Evolutionary conservation across 192 early-diverging fungal genomes (phyloP), one percentile per base, ranked within the genome.

Genomic region (Backusella parvicylindrica): DNA sequence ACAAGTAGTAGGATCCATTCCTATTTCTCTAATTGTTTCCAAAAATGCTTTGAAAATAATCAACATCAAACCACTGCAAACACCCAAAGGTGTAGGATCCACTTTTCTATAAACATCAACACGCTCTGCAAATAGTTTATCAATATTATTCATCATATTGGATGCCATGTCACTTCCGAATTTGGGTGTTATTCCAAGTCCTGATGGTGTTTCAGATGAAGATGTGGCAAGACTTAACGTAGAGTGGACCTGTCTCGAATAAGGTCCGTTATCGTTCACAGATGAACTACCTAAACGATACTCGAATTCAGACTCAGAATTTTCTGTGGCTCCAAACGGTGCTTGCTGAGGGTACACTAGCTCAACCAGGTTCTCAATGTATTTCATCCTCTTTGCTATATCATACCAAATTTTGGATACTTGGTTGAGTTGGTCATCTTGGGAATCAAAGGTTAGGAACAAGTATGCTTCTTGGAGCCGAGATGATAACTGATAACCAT

Each of bases 61-160:
- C 72, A 86, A 81, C 36, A 87, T 81, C 37, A 91, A 79, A 8
- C 84, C 85, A 66, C 72, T 80, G 68, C 88, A 77, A 31, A 91
- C 80, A 6, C 83, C 88, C 1, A 66, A 47, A 50, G 83, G 53
- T 30, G 77, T 82, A 76, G 90, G 71, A 33, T 92, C 91, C 12
- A 91, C 85, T 32, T 65, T 76, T 30, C 86, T 82, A 80, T 87
- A 91, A 33, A 89, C 89, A 67, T 89, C 90, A 13, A 91, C 82
- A 2, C 86, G 82, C 26, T 93, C 93, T 16, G 87, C 82, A 76
- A 94, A 94, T 21, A 94, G 82, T 35, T 86, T 87, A 72, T 89
- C 89, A 75, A 94, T 93, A 65, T 89, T 85, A 37, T 75, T 87
- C 71, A 91, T 65, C 76, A 77, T 67, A n/a, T 72, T 77, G 7